phyloP scores from a whole-genome alignment of 768 basidiomycete species.

The Panellus pusillus region DNA sequence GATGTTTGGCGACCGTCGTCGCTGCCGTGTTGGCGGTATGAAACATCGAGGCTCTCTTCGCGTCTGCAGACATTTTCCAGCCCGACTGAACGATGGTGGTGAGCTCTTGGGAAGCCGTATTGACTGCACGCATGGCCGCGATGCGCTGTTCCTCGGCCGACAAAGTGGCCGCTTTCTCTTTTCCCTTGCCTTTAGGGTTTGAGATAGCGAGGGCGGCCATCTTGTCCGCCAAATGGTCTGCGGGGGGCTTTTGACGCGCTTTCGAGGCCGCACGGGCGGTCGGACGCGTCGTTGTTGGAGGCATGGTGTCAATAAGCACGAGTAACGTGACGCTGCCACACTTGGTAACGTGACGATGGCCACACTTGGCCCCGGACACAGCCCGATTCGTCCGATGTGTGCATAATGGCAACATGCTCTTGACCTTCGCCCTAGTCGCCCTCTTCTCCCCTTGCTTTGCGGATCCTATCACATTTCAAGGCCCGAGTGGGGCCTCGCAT shows the following conservation, averaged over 20 bases:
- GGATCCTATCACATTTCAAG: slow-evolving; percentile 1
- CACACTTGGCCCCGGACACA: no score
- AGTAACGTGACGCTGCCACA: background rate
- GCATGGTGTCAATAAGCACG: background rate
- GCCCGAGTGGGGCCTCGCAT: background rate
- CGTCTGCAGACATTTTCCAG: slow-evolving; percentile 49
- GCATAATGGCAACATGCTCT: background rate
- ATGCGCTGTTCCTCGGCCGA: slow-evolving; percentile 39
- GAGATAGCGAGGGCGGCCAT: slow-evolving; percentile 15
- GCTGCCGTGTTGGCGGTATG: slow-evolving; percentile 37
- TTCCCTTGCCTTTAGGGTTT: slow-evolving; percentile 14
- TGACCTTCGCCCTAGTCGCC: slow-evolving; percentile 2
- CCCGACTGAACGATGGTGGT: slow-evolving; percentile 54
- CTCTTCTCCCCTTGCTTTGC: background rate
- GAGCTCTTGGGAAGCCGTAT: slow-evolving; percentile 58
- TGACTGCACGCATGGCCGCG: slow-evolving; percentile 63
- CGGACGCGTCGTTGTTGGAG: slow-evolving; percentile 20
- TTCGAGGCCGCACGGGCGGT: slow-evolving; percentile 10
- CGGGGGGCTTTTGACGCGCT: slow-evolving; percentile 10
- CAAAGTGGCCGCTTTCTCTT: slow-evolving; percentile 9
- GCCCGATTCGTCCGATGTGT: background rate
- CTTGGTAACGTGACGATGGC: background rate
- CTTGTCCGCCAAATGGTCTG: slow-evolving; percentile 9
- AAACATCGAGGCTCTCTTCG: slow-evolving; percentile 29
- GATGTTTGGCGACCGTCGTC: slow-evolving; percentile 41